Evolutionary conservation across 768 basidiomycete genomes (phyloP).

Genomic region (Boletus tylopilopsis): DNA sequence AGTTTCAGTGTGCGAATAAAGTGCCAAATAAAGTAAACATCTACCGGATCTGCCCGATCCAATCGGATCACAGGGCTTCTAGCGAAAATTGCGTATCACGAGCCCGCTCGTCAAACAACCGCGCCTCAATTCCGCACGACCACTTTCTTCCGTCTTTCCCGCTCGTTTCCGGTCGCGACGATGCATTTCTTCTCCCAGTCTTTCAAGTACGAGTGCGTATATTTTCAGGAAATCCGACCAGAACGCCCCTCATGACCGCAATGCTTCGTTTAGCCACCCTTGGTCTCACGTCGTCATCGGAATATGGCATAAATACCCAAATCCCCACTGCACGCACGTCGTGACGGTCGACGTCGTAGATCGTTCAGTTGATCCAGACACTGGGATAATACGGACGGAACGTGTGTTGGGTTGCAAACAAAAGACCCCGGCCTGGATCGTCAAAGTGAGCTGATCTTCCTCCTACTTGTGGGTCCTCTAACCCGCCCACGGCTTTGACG

Average conservation of each 20-base stretch:
- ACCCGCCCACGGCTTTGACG: not conserved
- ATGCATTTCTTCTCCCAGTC: conserved; percentile 88
- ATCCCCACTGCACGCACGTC: conserved; percentile 87
- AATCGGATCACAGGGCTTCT: conserved; percentile 26
- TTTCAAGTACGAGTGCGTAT: conserved; percentile 79
- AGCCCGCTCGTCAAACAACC: conserved; percentile 10
- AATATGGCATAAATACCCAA: conserved; percentile 96
- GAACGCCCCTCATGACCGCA: conserved; percentile 5
- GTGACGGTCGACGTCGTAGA: conserved; percentile 84
- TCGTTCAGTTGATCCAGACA: conserved; percentile 75
- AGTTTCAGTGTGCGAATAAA: conserved; percentile 3
- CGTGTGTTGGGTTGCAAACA: conserved; percentile 89
- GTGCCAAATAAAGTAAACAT: not conserved
- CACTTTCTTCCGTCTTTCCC: conserved; percentile 16
- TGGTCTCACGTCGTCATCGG: conserved; percentile 90
- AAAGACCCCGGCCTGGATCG: conserved; percentile 87
- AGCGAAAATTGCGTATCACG: conserved; percentile 14
- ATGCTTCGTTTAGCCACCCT: conserved; percentile 57
- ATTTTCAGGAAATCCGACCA: not conserved
- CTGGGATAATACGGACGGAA: conserved; percentile 90
- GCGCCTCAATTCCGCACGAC: conserved; percentile 20
- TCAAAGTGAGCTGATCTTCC: conserved; percentile 61
- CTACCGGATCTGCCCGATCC: conserved; percentile 22
- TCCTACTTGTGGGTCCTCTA: conserved; percentile 4
- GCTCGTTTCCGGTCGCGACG: conserved; percentile 24